phyloP scores from a whole-genome alignment of 345 rosid species.

The Brassica rapa region DNA sequence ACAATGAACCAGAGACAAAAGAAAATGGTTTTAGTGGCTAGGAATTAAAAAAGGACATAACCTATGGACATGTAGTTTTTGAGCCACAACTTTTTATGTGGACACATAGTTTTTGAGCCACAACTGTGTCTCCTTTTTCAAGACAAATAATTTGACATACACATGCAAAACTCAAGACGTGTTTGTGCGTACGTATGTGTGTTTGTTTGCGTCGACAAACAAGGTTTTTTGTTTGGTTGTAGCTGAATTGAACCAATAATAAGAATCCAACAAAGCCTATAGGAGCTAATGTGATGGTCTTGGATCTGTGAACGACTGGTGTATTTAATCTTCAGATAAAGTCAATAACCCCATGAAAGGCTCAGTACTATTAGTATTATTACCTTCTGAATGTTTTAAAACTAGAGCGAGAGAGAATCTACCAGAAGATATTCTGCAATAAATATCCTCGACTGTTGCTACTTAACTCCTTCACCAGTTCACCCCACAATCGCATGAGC shows the following conservation, averaged over 20 bases:
- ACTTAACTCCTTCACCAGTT: constrained; percentile 18
- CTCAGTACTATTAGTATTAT: neutral
- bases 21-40: constrained; percentile 8
- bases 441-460: constrained; percentile 17
- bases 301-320: constrained; percentile 19
- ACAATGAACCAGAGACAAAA: constrained; percentile 16
- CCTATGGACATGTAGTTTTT: constrained; percentile 10
- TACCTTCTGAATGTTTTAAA: constrained; percentile 10
- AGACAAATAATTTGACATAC: constrained; percentile 24
- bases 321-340: constrained; percentile 20
- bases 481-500: constrained; percentile 18
- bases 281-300: constrained; percentile 13
- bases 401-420: constrained; percentile 17
- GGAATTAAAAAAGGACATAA: constrained; percentile 9
- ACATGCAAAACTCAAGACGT: constrained; percentile 19
- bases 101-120: constrained; percentile 32
- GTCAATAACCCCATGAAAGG: constrained; percentile 14
- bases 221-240: constrained; percentile 30
- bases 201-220: constrained; percentile 8
- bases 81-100: constrained; percentile 37
- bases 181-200: constrained; percentile 2
- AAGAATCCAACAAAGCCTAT: constrained; percentile 30
- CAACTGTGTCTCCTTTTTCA: constrained; percentile 38
- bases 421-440: constrained; percentile 24
- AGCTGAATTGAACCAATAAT: constrained; percentile 15